Evolutionary conservation across 225 moss, liverwort and hornwort species (phyloP).

Genomic region (Pleurozium schreberi): DNA sequence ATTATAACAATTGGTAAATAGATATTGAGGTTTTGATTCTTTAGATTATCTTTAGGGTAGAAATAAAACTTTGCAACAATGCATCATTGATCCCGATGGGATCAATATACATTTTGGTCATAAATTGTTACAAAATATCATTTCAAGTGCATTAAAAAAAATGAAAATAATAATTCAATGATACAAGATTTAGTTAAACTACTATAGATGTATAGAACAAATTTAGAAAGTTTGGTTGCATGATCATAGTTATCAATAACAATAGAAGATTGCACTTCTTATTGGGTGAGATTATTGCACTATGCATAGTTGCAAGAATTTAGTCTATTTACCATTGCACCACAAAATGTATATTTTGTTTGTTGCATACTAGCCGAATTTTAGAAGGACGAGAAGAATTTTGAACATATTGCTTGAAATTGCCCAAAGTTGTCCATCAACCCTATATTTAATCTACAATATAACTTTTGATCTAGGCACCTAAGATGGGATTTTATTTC

Average conservation of each 20-base stretch:
- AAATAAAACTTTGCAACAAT: no score
- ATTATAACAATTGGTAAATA: no score
- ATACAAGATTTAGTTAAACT: no score
- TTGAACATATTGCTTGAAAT: not conserved
- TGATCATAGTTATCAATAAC: not conserved
- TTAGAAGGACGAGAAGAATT: not conserved
- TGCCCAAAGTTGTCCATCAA: fast-evolving
- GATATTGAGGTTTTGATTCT: no score
- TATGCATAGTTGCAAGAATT: not conserved
- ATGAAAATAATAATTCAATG: no score
- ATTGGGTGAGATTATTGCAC: not conserved
- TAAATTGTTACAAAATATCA: no score
- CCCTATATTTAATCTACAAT: not conserved
- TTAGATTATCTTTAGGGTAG: no score
- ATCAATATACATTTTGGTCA: no score
- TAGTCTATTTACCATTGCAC: not conserved
- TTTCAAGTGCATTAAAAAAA: no score
- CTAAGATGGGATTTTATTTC: not conserved
- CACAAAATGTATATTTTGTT: not conserved
- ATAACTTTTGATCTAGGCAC: not conserved
- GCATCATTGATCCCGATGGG: no score
- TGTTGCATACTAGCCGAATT: not conserved
- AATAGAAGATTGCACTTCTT: not conserved
- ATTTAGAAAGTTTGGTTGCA: no score
- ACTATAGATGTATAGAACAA: no score